phyloP scores from a whole-genome alignment of 768 basidiomycete species.

The Rhizopogon vinicolor region DNA sequence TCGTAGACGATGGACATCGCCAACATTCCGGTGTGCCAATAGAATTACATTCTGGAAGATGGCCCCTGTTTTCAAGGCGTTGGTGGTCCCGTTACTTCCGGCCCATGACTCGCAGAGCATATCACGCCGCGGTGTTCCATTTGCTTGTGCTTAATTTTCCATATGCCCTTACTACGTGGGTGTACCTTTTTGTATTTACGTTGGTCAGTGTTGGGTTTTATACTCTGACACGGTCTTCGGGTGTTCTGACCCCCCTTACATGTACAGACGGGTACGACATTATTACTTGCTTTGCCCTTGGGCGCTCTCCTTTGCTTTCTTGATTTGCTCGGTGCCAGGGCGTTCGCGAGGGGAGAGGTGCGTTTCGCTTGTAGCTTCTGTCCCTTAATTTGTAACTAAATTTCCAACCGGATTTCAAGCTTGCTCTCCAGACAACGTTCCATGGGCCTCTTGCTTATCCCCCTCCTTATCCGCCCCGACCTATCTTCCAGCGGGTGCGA shows the following conservation, averaged over 20 bases:
- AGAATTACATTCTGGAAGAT: not conserved
- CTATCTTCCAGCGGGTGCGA: constrained; percentile 69
- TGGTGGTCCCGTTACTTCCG: constrained; percentile 59
- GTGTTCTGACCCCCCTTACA: constrained; percentile 6
- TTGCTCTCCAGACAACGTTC: constrained; percentile 64
- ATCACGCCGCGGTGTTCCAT: constrained; percentile 66
- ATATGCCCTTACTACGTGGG: constrained; percentile 71
- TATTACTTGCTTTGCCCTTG: constrained; percentile 74
- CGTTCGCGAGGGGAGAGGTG: constrained; percentile 70
- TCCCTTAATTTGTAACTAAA: not conserved
- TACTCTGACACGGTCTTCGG: not conserved
- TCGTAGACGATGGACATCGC: constrained; percentile 8
- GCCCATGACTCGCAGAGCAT: constrained; percentile 51
- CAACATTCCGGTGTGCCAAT: constrained; percentile 1
- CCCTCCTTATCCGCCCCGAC: constrained; percentile 60
- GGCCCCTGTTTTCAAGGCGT: constrained; percentile 22
- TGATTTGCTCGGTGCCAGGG: constrained; percentile 67
- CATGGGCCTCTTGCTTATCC: constrained; percentile 64
- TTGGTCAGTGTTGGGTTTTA: constrained; percentile 45
- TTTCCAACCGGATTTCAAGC: constrained; percentile 28
- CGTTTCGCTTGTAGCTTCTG: constrained; percentile 5
- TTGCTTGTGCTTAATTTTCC: constrained; percentile 74
- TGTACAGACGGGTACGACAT: constrained; percentile 67
- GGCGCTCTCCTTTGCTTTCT: constrained; percentile 77
- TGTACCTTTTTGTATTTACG: constrained; percentile 77